Conservation (phyloP, 2,329 filamentous ascomycete genomes). For the Geoglossum cookeanum region DNA sequence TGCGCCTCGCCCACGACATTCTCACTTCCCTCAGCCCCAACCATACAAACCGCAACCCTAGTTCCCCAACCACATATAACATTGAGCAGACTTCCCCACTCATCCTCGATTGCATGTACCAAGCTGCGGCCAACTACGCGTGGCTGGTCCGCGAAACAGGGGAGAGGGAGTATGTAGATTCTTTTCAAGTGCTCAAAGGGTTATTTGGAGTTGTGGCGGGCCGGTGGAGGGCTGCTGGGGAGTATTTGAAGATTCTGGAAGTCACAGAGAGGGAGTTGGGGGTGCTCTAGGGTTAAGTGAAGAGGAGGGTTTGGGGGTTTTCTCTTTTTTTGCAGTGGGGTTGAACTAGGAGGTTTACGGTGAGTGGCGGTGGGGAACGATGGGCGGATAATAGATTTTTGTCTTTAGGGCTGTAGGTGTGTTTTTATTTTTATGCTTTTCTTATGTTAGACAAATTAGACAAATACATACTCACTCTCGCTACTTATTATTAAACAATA, state of each 20-base stretch:
- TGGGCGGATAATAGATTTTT: no score
- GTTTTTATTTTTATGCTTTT: no score
- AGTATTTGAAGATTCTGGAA: conserved; percentile 13
- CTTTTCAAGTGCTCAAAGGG: conserved; percentile 8
- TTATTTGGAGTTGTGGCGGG: conserved; percentile 9
- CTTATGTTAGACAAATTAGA: no score
- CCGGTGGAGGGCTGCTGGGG: conserved; percentile 11
- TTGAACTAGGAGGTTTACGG: no score
- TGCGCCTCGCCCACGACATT: conserved; percentile 9
- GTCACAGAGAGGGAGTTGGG: neutral
- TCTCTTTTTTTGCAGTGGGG: no score
- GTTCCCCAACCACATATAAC: conserved; percentile 5
- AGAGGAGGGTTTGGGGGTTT: neutral
- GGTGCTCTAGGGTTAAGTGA: neutral
- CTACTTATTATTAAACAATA: no score
- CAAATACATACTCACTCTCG: no score
- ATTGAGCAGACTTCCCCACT: conserved; percentile 11
- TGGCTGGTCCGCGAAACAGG: conserved; percentile 17
- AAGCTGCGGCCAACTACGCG: conserved; percentile 13
- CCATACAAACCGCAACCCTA: no score
- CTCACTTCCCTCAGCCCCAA: neutral
- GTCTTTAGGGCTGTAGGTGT: no score
- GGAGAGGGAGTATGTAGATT: conserved; percentile 9
- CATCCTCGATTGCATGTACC: conserved; percentile 18
- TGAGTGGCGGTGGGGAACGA: no score